These are phyloP conservation scores for Taphrina confusa DNA, from an alignment of 1,139 yeast genomes.

Conservation along the genomic window DNA sequence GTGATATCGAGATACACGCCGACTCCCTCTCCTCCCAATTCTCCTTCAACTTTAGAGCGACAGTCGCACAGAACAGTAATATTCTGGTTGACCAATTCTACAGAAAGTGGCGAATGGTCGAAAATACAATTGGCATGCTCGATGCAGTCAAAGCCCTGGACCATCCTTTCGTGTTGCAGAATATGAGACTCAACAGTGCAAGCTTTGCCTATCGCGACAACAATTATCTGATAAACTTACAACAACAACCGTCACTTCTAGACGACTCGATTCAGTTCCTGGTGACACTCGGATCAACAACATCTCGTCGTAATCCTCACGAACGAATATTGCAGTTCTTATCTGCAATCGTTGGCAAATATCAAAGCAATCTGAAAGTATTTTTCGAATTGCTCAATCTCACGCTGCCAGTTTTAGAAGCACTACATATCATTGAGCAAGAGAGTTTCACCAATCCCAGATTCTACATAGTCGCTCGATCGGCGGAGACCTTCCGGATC, in stretches of 20 bases:
- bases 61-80: background rate
- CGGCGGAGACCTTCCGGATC: constrained; percentile 5
- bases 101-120: constrained; percentile 14
- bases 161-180: background rate
- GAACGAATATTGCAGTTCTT: constrained; percentile 2
- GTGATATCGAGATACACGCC: constrained; percentile 10
- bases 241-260: constrained; percentile 1
- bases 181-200: background rate
- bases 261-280: background rate
- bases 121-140: constrained; percentile 9
- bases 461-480: constrained; percentile 21
- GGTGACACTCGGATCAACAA: background rate
- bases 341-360: background rate
- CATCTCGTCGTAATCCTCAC: constrained; percentile 15
- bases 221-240: constrained; percentile 2
- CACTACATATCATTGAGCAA: constrained; percentile 10
- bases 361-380: background rate
- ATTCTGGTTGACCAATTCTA: constrained; percentile 10
- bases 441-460: background rate
- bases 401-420: constrained; percentile 15
- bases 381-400: constrained; percentile 6
- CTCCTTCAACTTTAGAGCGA: constrained; percentile 6
- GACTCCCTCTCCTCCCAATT: constrained; percentile 1
- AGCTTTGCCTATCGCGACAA: constrained; percentile 4
- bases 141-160: background rate